Percentiles rank a stretch among this genome's conserved stretches.
Conservation (phyloP, 129 eudicot genomes). For the Sambucus nigra region DNA sequence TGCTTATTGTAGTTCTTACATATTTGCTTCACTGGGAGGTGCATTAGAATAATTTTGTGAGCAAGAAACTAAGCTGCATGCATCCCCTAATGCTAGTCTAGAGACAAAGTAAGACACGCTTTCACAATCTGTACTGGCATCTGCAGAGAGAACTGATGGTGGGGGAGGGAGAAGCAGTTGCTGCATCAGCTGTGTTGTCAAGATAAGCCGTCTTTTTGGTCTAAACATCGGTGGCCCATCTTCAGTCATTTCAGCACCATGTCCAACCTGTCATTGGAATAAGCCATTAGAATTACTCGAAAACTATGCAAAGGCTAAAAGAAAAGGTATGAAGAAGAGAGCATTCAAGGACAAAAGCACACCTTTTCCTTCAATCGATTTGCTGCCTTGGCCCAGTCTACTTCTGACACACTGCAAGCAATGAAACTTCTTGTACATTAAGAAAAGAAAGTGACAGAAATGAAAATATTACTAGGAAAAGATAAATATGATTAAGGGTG, state of each 20-base stretch:
- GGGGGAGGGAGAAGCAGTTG: constrained; percentile 64
- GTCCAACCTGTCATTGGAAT: constrained; percentile 45
- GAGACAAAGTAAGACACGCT: constrained; percentile 40
- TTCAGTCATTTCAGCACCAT: constrained; percentile 43
- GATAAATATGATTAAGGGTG: too few species aligned
- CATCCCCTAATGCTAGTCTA: constrained; percentile 59
- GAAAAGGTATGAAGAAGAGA: neutral
- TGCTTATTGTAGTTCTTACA: constrained; percentile 31
- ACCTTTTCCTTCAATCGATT: constrained; percentile 62
- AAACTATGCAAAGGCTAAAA: constrained; percentile 2
- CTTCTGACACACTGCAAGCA: constrained; percentile 45
- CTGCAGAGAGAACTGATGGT: constrained; percentile 37
- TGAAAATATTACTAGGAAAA: neutral
- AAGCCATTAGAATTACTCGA: constrained; percentile 3
- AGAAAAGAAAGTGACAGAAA: neutral
- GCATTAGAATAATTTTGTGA: constrained; percentile 10
- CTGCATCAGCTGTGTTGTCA: constrained; percentile 76
- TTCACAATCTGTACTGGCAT: constrained; percentile 39
- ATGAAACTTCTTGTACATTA: constrained; percentile 4
- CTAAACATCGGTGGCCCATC: constrained; percentile 29
- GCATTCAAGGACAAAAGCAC: constrained; percentile 7
- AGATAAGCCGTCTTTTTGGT: constrained; percentile 60
- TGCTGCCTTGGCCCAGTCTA: constrained; percentile 48
- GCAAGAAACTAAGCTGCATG: constrained; percentile 54
- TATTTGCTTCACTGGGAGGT: constrained; percentile 25